Conservation (phyloP, 2,329 filamentous ascomycete genomes). For the Neocucurbitaria cava region DNA sequence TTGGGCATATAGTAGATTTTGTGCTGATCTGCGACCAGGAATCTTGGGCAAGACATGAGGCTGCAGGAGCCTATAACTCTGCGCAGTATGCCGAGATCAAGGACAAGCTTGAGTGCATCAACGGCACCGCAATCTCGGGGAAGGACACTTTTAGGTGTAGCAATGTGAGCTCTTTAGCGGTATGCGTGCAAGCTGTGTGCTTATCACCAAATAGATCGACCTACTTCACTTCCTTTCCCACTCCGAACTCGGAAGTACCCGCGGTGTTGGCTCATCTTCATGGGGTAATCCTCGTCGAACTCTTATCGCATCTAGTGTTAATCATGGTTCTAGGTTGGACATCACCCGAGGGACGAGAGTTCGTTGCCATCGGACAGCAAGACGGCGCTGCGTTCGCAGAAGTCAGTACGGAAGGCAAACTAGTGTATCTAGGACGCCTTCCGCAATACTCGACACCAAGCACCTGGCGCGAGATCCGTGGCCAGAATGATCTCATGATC, state of each 20-base stretch:
- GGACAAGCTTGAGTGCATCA: slow-evolving; percentile 42
- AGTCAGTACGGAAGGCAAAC: slow-evolving; percentile 58
- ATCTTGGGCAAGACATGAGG: slow-evolving; percentile 45
- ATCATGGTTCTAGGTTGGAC: slow-evolving; percentile 54
- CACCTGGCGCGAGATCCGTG: slow-evolving; percentile 62
- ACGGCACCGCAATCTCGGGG: slow-evolving; percentile 46
- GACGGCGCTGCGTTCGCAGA: slow-evolving; percentile 64
- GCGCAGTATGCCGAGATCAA: slow-evolving; percentile 44
- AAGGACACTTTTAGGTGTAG: slow-evolving; percentile 49
- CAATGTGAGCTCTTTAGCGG: not conserved
- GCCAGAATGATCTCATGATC: slow-evolving; percentile 53
- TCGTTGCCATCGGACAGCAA: slow-evolving; percentile 61
- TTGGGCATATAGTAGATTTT: not conserved
- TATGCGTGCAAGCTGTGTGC: not conserved
- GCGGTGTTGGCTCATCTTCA: slow-evolving; percentile 54
- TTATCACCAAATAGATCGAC: slow-evolving; percentile 52
- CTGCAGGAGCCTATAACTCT: slow-evolving; percentile 43
- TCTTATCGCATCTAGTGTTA: not conserved
- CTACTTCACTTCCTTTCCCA: slow-evolving; percentile 65
- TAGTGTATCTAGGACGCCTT: slow-evolving; percentile 62
- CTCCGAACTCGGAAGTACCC: slow-evolving; percentile 58
- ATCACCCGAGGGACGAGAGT: slow-evolving; percentile 60
- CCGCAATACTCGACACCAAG: slow-evolving; percentile 56
- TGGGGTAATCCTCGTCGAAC: slow-evolving; percentile 49
- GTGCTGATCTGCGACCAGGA: slow-evolving; percentile 39